Conservation (phyloP, 305 asterid species). For the Rubia tinctorum region DNA sequence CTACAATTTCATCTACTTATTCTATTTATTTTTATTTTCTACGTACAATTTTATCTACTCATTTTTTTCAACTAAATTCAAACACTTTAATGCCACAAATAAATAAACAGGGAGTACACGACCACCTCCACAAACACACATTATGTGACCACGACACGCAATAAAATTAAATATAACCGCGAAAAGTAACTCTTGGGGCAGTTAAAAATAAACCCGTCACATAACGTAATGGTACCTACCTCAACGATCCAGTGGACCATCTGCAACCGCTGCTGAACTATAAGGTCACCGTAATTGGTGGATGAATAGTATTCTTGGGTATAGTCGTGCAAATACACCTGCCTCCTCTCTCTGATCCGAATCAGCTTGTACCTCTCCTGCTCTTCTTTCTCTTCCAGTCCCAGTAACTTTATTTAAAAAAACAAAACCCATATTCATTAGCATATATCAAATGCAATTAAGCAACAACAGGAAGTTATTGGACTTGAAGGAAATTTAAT, state of each 20-base stretch:
- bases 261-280: conserved; percentile 73
- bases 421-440: not conserved
- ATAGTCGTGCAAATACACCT: conserved; percentile 71
- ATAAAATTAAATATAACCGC: not conserved
- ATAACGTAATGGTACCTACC: conserved; percentile 39
- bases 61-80: too few species aligned
- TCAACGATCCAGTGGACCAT: conserved; percentile 98
- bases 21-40: too few species aligned
- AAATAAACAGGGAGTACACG: too few species aligned
- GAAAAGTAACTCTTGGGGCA: not conserved
- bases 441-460: not conserved
- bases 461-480: not conserved
- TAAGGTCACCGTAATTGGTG: conserved; percentile 59
- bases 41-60: too few species aligned
- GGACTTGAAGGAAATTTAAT: not conserved
- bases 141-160: not conserved
- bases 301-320: conserved; percentile 65
- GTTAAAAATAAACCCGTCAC: not conserved
- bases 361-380: conserved; percentile 74
- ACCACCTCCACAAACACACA: conserved; percentile 4
- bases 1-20: too few species aligned
- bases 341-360: conserved; percentile 77
- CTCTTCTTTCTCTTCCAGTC: conserved; percentile 57
- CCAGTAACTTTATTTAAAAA: conserved; percentile 42
- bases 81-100: too few species aligned